These are phyloP conservation scores for Gossypium lobatum DNA, from an alignment of 441 rosid species.

Conservation along the genomic window DNA sequence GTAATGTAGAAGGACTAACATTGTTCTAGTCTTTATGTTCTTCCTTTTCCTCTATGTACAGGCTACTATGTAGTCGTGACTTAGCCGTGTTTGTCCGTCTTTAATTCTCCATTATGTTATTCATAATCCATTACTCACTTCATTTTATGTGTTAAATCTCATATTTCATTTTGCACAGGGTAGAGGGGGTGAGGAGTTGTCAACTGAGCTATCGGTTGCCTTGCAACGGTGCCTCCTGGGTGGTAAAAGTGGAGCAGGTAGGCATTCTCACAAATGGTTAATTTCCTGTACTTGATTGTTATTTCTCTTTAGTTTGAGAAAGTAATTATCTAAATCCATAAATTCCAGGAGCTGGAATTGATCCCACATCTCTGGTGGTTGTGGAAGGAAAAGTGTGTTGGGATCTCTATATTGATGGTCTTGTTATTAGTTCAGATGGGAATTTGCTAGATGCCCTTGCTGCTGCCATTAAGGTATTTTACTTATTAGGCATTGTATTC, in stretches of 20 bases:
- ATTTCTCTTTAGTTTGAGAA: background rate
- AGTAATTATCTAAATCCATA: background rate
- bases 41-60: background rate
- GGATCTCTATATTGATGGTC: conserved; percentile 86
- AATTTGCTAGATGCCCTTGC: conserved; percentile 75
- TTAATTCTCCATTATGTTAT: background rate
- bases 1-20: background rate
- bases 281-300: background rate
- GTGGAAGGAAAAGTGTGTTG: conserved; percentile 80
- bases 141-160: conserved; percentile 12
- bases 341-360: conserved; percentile 69
- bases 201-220: conserved; percentile 64
- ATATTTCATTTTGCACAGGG: conserved; percentile 39
- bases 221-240: conserved; percentile 78
- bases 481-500: too few species aligned
- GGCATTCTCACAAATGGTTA: background rate
- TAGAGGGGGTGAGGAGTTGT: conserved; percentile 83
- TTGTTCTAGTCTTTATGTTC: background rate
- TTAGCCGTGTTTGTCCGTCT: background rate
- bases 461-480: conserved; percentile 73
- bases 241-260: conserved; percentile 85
- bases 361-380: conserved; percentile 61
- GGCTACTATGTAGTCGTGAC: background rate
- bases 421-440: conserved; percentile 79
- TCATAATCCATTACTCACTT: background rate